Evolutionary conservation across 495 filamentous ascomycete genomes (phyloP).

Genomic region (Aspergillus ellipticus): DNA sequence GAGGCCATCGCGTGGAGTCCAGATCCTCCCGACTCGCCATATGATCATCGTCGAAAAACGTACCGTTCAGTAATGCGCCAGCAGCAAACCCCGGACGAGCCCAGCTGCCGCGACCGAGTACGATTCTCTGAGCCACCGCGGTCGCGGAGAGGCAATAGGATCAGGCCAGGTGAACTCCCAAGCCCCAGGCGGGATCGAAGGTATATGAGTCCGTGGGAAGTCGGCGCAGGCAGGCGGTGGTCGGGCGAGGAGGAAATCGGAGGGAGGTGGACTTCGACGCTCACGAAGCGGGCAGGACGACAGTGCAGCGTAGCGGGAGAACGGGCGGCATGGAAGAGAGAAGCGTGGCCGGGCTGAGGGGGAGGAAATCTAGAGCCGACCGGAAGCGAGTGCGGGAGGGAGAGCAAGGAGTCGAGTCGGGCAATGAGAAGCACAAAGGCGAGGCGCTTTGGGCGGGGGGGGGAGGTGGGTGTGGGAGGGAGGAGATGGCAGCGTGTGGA

Average conservation of each 20-base stretch:
- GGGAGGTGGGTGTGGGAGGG: constrained; percentile 12
- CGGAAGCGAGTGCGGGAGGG: constrained; percentile 5
- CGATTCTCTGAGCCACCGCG: constrained; percentile 31
- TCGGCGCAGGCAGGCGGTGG: constrained; percentile 21
- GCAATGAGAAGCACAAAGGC: background rate
- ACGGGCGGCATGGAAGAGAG: constrained; percentile 30
- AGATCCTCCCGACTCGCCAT: constrained; percentile 2
- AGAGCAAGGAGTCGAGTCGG: constrained; percentile 2
- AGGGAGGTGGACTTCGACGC: constrained; percentile 30
- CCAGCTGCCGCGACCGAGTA: constrained; percentile 40
- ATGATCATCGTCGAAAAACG: constrained; percentile 30
- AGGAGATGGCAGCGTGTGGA: constrained; percentile 19
- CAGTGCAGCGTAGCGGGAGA: constrained; percentile 30
- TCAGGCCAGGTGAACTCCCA: background rate
- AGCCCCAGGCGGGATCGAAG: background rate
- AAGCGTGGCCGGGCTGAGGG: constrained; percentile 10
- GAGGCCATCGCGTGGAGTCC: background rate
- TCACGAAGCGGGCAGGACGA: constrained; percentile 38
- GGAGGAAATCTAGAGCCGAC: constrained; percentile 1
- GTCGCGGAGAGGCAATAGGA: constrained; percentile 11
- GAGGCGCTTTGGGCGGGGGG: constrained; percentile 1
- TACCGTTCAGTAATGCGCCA: constrained; percentile 48
- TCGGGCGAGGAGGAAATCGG: constrained; percentile 9
- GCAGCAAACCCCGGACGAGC: constrained; percentile 29
- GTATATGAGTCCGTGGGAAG: background rate